Percentiles rank a stretch among this genome's conserved stretches.
phyloP scores from a whole-genome alignment of 306 rosid genomes.

The Biancaea sappan region DNA sequence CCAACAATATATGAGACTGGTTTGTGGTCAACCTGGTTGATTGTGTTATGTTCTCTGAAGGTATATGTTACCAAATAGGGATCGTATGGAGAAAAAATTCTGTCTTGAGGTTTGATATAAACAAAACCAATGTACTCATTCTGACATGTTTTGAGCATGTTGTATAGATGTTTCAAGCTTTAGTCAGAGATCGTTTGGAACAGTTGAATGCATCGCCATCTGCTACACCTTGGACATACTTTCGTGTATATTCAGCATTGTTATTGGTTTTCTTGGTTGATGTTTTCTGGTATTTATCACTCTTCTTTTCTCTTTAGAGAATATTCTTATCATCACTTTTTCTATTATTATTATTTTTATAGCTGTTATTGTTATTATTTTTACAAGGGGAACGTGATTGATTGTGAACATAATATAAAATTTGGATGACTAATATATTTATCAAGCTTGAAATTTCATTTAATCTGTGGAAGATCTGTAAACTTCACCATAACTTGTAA shows the following conservation, averaged over 20 bases:
- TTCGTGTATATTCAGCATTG: slow-evolving; percentile 88
- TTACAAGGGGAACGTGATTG: not conserved
- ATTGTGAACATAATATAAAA: not conserved
- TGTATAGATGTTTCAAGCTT: slow-evolving; percentile 94
- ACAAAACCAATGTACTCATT: slow-evolving; percentile 27
- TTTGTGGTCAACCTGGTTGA: slow-evolving; percentile 90
- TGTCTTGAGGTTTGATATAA: slow-evolving; percentile 16
- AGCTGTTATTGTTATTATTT: not conserved
- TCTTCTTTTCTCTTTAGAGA: slow-evolving; percentile 4
- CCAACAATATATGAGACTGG: slow-evolving; percentile 83
- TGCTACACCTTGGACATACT: slow-evolving; percentile 83
- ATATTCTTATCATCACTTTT: not conserved
- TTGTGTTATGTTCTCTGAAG: slow-evolving; percentile 85
- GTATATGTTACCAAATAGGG: slow-evolving; percentile 42
- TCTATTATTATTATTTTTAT: not conserved
- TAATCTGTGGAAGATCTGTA: not conserved
- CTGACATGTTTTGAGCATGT: slow-evolving; percentile 34
- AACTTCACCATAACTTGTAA: not conserved
- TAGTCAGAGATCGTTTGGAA: slow-evolving; percentile 93
- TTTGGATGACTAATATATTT: not conserved
- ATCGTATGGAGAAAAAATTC: slow-evolving; percentile 1
- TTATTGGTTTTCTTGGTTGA: slow-evolving; percentile 75
- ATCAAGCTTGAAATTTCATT: not conserved
- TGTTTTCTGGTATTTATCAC: slow-evolving; percentile 64
- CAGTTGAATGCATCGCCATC: slow-evolving; percentile 96